A percentile compares a stretch with the other conserved stretches of the same genome.
Evolutionary conservation across 2,329 filamentous ascomycete genomes (phyloP).

Genomic region (Colletotrichum spinosum): DNA sequence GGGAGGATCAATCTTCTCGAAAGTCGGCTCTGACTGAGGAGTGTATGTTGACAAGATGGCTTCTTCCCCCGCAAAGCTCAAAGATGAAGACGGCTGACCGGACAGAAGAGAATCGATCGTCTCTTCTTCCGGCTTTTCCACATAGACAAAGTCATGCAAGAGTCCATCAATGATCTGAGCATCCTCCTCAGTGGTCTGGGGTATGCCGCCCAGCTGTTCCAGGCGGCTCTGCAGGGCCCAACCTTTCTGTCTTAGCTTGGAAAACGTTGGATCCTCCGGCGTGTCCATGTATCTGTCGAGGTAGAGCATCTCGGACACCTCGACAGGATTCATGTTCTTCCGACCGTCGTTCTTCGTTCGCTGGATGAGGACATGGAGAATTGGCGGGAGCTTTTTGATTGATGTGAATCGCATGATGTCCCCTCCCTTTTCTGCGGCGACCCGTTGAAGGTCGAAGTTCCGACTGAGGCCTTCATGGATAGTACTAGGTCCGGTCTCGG

Average conservation of each 20-base stretch:
- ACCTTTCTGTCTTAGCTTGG: conserved; percentile 73
- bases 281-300: conserved; percentile 89
- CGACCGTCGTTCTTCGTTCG: conserved; percentile 79
- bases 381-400: conserved; percentile 81
- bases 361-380: conserved; percentile 91
- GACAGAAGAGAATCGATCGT: conserved; percentile 23
- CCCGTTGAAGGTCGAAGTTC: conserved; percentile 83
- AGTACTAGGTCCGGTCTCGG: conserved; percentile 62
- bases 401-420: conserved; percentile 75
- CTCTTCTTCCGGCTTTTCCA: conserved; percentile 10
- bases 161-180: conserved; percentile 22
- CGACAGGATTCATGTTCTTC: conserved; percentile 83
- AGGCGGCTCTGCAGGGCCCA: conserved; percentile 81
- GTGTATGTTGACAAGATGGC: conserved; percentile 21
- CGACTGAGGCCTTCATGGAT: conserved; percentile 89
- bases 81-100: conserved; percentile 18
- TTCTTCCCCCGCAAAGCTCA: conserved; percentile 32
- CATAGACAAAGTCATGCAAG: conserved; percentile 18
- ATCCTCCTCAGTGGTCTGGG: conserved; percentile 26
- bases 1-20: conserved; percentile 16
- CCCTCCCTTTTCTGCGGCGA: conserved; percentile 55
- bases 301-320: conserved; percentile 84
- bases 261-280: conserved; percentile 68
- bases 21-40: neutral
- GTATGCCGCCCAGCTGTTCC: conserved; percentile 53